A percentile compares a stretch with the other conserved stretches of the same genome.
These are phyloP conservation scores for Arachis hypogaea DNA, from an alignment of 306 rosid species.

Conservation along the genomic window DNA sequence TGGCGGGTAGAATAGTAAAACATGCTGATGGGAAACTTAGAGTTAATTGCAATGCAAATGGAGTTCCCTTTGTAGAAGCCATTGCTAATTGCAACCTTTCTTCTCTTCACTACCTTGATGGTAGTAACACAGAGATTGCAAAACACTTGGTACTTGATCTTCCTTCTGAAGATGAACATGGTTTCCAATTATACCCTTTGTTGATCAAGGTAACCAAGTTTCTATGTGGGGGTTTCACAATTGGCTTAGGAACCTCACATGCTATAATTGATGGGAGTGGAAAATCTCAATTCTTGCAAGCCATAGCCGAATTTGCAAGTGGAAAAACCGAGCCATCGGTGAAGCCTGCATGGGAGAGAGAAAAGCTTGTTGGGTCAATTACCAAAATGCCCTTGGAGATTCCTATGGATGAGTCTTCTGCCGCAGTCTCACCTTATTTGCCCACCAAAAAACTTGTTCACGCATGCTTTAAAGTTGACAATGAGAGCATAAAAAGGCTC, in stretches of 20 bases:
- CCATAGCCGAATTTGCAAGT: conserved; percentile 45
- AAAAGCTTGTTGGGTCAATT: conserved; percentile 34
- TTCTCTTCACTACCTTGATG: conserved; percentile 44
- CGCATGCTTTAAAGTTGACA: conserved; percentile 18
- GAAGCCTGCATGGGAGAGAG: conserved; percentile 59
- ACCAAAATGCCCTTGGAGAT: conserved; percentile 14
- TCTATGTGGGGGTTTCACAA: conserved; percentile 47
- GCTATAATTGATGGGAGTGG: conserved; percentile 43
- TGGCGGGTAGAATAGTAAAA: conserved; percentile 40
- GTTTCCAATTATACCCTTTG: conserved; percentile 27
- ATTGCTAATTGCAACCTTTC: conserved; percentile 41
- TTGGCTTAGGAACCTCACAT: conserved; percentile 39
- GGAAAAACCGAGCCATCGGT: conserved; percentile 43
- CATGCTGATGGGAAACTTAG: conserved; percentile 37
- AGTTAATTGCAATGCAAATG: conserved; percentile 38
- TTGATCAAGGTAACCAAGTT: conserved; percentile 44
- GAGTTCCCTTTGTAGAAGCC: conserved; percentile 56
- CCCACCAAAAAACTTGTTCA: conserved; percentile 27
- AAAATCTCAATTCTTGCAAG: conserved; percentile 38
- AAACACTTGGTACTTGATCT: conserved; percentile 17
- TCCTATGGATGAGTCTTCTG: neutral
- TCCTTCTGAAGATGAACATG: conserved; percentile 28
- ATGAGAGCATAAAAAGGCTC: conserved; percentile 38
- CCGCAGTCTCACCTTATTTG: conserved; percentile 42
- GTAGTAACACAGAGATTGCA: conserved; percentile 14